Percentiles rank a stretch among this genome's conserved stretches.
phyloP scores from a whole-genome alignment of 306 rosid genomes.

The Prunus mongolica region DNA sequence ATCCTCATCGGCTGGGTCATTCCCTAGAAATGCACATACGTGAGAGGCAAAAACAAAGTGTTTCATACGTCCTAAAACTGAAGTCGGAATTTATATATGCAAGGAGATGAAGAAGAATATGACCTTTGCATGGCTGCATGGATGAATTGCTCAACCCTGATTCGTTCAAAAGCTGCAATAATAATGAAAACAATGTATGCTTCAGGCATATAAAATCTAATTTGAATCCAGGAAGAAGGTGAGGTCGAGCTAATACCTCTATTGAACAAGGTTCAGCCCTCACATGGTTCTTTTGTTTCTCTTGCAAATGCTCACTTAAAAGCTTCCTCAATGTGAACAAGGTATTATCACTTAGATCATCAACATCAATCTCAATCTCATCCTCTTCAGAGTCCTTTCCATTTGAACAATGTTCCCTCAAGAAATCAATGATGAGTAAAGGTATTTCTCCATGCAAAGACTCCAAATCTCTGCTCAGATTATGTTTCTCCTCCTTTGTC shows the following conservation, averaged over 20 bases:
- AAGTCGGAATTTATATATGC: neutral
- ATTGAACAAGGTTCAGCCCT: conserved; percentile 65
- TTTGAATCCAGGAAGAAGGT: conserved; percentile 1
- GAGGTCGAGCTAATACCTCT: conserved; percentile 44
- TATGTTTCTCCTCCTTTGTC: conserved; percentile 58
- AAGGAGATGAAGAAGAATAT: conserved; percentile 13
- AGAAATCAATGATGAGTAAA: conserved; percentile 59
- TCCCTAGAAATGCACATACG: conserved; percentile 43
- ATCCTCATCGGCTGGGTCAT: conserved; percentile 65
- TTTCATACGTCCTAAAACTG: neutral
- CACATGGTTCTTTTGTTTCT: conserved; percentile 42
- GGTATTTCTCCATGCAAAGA: conserved; percentile 69
- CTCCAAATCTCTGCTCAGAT: conserved; percentile 65
- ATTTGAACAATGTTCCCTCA: conserved; percentile 64
- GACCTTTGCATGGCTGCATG: conserved; percentile 78
- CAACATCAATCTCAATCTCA: conserved; percentile 80
- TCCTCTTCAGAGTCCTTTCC: conserved; percentile 67
- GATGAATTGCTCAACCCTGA: conserved; percentile 86
- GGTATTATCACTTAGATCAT: conserved; percentile 74
- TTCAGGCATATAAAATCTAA: neutral
- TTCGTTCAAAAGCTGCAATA: conserved; percentile 67
- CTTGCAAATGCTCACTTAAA: conserved; percentile 58
- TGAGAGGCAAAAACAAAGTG: neutral
- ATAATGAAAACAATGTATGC: neutral
- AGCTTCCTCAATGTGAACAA: conserved; percentile 57